These are phyloP conservation scores for Gyrodon lividus DNA, from an alignment of 768 basidiomycete species.

Conservation along the genomic window DNA sequence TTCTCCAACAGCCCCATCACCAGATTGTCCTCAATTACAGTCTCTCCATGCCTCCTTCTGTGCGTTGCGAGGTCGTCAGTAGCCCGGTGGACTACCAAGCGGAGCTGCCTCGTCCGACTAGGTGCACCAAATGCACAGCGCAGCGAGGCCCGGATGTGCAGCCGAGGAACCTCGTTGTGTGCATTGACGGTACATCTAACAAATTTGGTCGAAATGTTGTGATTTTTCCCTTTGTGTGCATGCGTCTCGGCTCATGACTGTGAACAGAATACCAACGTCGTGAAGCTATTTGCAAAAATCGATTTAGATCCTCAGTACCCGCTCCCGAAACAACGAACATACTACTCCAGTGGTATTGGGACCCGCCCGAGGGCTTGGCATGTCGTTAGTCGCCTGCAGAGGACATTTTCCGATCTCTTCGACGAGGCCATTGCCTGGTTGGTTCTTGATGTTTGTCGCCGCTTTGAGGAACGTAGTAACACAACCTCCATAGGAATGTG, in stretches of 20 bases:
- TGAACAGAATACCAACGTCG: slow-evolving; percentile 35
- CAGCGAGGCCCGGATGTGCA: neutral
- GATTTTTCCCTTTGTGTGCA: neutral
- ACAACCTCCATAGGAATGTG: slow-evolving; percentile 28
- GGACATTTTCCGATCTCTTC: slow-evolving; percentile 19
- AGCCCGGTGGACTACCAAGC: no score
- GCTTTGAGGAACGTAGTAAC: neutral
- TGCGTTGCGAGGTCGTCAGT: no score
- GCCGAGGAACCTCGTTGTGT: slow-evolving; percentile 16
- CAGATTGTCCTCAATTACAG: no score
- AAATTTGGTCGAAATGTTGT: slow-evolving; percentile 18
- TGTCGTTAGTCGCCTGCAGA: slow-evolving; percentile 16
- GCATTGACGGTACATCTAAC: slow-evolving; percentile 21
- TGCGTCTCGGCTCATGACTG: neutral
- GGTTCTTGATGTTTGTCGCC: neutral
- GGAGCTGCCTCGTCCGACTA: neutral
- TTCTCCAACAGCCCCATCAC: no score
- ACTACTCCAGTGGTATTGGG: slow-evolving; percentile 38
- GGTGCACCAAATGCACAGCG: slow-evolving; percentile 9
- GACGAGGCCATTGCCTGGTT: slow-evolving; percentile 39
- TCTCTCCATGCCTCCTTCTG: no score
- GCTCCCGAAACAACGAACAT: slow-evolving; percentile 27
- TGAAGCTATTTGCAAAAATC: slow-evolving; percentile 31
- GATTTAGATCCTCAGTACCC: slow-evolving; percentile 15
- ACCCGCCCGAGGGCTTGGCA: slow-evolving; percentile 30